phyloP scores from a whole-genome alignment of 495 filamentous ascomycete species.

The Tuber brumale region DNA sequence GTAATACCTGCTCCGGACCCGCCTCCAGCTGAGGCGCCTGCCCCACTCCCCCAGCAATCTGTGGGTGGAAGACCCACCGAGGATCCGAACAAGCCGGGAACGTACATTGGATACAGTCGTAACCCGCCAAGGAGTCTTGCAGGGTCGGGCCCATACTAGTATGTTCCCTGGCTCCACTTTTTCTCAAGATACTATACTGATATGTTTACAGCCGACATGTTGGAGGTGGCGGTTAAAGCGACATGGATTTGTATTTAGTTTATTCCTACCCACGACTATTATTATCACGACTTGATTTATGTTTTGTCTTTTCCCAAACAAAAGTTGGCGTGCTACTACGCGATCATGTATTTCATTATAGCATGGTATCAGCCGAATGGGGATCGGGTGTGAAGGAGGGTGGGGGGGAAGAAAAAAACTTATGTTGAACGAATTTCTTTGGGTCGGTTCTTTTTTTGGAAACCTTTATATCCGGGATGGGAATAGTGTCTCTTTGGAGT shows the following conservation, averaged over 20 bases:
- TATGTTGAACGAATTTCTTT: conserved; percentile 5
- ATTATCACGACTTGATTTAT: not conserved
- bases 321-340: not conserved
- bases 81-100: conserved; percentile 35
- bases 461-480: conserved; percentile 5
- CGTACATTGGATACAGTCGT: conserved; percentile 38
- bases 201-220: conserved; percentile 11
- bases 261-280: not conserved
- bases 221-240: not conserved
- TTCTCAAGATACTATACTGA: conserved; percentile 7
- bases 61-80: conserved; percentile 17
- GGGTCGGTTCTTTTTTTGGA: not conserved
- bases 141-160: conserved; percentile 17
- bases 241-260: not conserved
- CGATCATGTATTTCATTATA: conserved; percentile 1
- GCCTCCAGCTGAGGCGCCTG: conserved; percentile 26
- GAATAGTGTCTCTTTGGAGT: conserved; percentile 5
- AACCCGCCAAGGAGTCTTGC: conserved; percentile 35
- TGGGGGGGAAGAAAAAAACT: not conserved
- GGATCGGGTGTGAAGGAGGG: not conserved
- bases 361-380: not conserved
- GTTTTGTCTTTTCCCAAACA: not conserved
- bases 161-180: not conserved
- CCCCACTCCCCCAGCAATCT: conserved; percentile 15
- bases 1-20: conserved; percentile 34